phyloP scores from a whole-genome alignment of 306 rosid genomes.

The Prunus persica region Prunus_persica_NCBIv2 NC_034015.1:15872001-15872500 shows the following conservation, averaged over 20 bases:
- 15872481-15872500: conserved; percentile 24
- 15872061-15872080: conserved; percentile 14
- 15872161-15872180: conserved; percentile 35
- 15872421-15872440: conserved; percentile 57
- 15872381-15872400: conserved; percentile 37
- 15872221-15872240: conserved; percentile 50
- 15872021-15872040: conserved; percentile 22
- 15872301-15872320: conserved; percentile 36
- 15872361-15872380: conserved; percentile 41
- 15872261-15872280: conserved; percentile 40
- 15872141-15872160: conserved; percentile 22
- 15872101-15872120: conserved; percentile 13
- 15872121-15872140: not conserved
- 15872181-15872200: conserved; percentile 17
- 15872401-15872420: conserved; percentile 32
- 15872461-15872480: conserved; percentile 45
- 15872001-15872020: not conserved
- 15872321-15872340: conserved; percentile 45
- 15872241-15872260: conserved; percentile 49
- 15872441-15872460: conserved; percentile 25
- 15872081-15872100: conserved; percentile 9
- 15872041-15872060: conserved; percentile 26
- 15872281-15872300: conserved; percentile 1
- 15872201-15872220: conserved; percentile 21
- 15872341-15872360: conserved; percentile 43